A percentile compares a stretch with the other conserved stretches of the same genome.
Evolutionary conservation across 148 eudicot genomes (phyloP).

Genomic region (Nepenthes gracilis): DNA sequence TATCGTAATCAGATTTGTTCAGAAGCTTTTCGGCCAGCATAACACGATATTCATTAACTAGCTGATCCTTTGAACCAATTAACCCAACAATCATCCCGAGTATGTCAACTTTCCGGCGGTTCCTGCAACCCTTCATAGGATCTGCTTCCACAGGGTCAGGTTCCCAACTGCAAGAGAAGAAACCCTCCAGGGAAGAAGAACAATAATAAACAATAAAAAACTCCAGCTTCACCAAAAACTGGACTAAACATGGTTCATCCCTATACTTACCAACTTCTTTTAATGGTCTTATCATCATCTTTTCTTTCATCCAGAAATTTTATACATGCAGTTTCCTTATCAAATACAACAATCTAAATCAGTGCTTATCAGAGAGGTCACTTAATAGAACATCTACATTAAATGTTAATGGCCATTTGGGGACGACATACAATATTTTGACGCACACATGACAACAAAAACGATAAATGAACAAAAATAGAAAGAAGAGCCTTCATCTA

Average conservation of each 20-base stretch:
- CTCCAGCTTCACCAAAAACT: not conserved
- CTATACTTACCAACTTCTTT: not conserved
- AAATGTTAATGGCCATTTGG: no score
- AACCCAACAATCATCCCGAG: constrained; percentile 96
- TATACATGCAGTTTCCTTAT: no score
- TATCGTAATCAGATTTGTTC: constrained; percentile 90
- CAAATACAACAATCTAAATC: no score
- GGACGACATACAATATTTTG: no score
- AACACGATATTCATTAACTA: constrained; percentile 89
- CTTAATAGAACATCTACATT: no score
- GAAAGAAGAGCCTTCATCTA: no score
- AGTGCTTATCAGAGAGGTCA: no score
- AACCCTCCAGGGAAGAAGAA: not conserved
- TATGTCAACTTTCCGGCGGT: constrained; percentile 75
- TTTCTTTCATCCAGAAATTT: not conserved
- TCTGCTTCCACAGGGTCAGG: constrained; percentile 99
- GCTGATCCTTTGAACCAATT: constrained; percentile 96
- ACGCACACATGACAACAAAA: no score
- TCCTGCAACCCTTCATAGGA: constrained; percentile 62
- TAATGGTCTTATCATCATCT: not conserved
- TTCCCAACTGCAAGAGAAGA: constrained; percentile 63
- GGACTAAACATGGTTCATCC: not conserved
- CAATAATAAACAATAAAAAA: not conserved
- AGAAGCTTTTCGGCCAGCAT: constrained; percentile 98
- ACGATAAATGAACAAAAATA: no score